Percentiles rank a stretch among this genome's conserved stretches.
These are phyloP conservation scores for Tillandsia fasciculata DNA, from an alignment of 176 grass and related monocot genomes.

Conservation along the genomic window DNA sequence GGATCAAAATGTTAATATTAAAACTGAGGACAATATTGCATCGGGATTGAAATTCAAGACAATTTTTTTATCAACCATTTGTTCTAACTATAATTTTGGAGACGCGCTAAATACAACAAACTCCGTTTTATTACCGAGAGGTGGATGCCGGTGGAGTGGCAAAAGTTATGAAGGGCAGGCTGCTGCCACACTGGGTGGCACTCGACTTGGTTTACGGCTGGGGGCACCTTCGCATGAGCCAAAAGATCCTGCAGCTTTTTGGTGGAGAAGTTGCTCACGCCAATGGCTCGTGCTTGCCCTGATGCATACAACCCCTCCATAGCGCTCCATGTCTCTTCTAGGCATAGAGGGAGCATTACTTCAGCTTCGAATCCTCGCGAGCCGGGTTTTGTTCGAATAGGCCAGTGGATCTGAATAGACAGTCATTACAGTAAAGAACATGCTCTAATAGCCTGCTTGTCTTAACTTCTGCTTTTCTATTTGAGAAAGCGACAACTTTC, in stretches of 20 bases:
- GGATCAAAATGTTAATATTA: neutral
- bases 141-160: conserved; percentile 37
- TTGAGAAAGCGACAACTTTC: neutral
- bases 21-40: too few species aligned
- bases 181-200: conserved; percentile 46
- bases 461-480: too few species aligned
- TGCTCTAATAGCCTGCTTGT: neutral
- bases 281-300: conserved; percentile 50
- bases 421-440: neutral
- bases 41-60: neutral
- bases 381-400: conserved; percentile 30
- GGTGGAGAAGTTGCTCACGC: conserved; percentile 62
- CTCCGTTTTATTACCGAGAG: conserved; percentile 34
- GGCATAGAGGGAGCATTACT: conserved; percentile 28
- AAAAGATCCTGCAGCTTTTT: conserved; percentile 49
- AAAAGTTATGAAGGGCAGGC: conserved; percentile 28
- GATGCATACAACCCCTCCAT: conserved; percentile 50
- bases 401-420: conserved; percentile 30
- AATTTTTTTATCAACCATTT: neutral
- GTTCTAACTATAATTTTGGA: neutral
- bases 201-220: conserved; percentile 47
- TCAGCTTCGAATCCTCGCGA: conserved; percentile 24
- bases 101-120: neutral
- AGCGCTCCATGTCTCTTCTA: conserved; percentile 43
- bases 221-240: conserved; percentile 32